Evolutionary conservation across 2,329 filamentous ascomycete species (phyloP), one percentile per base, ranked within the genome.

Genomic region (Chaetothyriales sp.): DNA sequence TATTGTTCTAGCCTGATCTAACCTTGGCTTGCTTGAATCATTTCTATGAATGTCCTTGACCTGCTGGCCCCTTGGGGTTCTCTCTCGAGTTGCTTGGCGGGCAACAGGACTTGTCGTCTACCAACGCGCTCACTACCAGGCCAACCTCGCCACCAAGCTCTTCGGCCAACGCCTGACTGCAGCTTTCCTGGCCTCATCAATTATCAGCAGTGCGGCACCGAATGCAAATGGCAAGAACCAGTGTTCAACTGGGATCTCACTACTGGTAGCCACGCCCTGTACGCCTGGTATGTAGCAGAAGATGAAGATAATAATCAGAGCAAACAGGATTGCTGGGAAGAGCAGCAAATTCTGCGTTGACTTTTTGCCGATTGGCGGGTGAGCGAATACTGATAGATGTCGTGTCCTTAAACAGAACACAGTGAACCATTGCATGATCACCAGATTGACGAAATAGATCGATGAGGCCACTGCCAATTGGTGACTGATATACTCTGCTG

Each of bases 381-480:
- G 84, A 62, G 86, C 81, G 65, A 89, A 81, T 57, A 89, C 77
- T 51, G 77, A 78, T 19, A 83, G 71, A 1, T 78, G 73, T 1
- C 81, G 73, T 1, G 80, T 89, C 15, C 84, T 75, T 4, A 85
- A 74, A 1, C 81, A 80, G 62, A 89, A 76, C 3, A 89, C 71
- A 63, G 84, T 86, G 72, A 88, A 88, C 74, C 75, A 75, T 65
- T 70, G 78, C 83, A 89, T 87, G 47, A 89, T 81, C 1, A 90
- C 85, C 19, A 90, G 70, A 54, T 82, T 89, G 58, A 89, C 77
- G 60, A 89, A 89, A 66, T 89, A 89, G 54, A 90, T 82, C 15
- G 81, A 85, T 40, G 78, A 83, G 0, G 83, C 83, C 54, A 77
- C 73, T 56, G 82, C 83, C 20, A 84, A 68, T 56, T 77, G 73